A percentile compares a stretch with the other conserved stretches of the same genome.
phyloP scores from a whole-genome alignment of 768 basidiomycete species.

The Phaeotremella skinneri region DNA sequence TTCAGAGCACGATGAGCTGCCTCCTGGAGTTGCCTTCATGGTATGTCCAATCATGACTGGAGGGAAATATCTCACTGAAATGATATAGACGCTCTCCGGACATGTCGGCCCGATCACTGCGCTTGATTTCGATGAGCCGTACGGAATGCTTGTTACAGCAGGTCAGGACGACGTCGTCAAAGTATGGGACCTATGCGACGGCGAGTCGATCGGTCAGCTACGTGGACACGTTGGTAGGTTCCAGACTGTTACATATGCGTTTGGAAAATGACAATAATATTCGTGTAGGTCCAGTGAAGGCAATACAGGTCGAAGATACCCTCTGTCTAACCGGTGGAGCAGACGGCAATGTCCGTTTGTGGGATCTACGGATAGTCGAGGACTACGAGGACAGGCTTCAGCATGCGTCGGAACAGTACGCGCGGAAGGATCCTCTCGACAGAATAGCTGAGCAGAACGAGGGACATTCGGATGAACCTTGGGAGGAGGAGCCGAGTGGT shows the following conservation, averaged over 20 bases:
- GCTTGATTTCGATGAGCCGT: conserved; percentile 94
- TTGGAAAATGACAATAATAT: background rate
- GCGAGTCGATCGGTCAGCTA: conserved; percentile 78
- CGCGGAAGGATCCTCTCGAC: conserved; percentile 40
- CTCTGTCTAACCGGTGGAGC: conserved; percentile 86
- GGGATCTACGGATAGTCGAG: conserved; percentile 85
- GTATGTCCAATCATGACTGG: conserved; percentile 54
- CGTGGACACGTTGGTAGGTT: conserved; percentile 69
- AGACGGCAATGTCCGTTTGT: conserved; percentile 79
- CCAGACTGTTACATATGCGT: background rate
- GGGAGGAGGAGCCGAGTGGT: conserved; percentile 40
- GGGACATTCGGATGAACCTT: conserved; percentile 37
- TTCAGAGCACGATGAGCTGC: conserved; percentile 93
- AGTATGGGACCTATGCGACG: conserved; percentile 91
- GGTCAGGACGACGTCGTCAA: conserved; percentile 83
- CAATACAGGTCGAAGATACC: conserved; percentile 86
- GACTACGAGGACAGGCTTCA: conserved; percentile 58
- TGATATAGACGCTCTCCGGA: conserved; percentile 69
- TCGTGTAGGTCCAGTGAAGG: conserved; percentile 63
- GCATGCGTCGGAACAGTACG: conserved; percentile 19
- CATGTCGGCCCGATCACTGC: conserved; percentile 80
- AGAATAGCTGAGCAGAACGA: conserved; percentile 34
- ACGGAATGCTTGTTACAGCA: conserved; percentile 85
- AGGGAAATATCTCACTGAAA: conserved; percentile 8
- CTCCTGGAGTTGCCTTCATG: conserved; percentile 95